Evolutionary conservation across 2,329 filamentous ascomycete genomes (phyloP).

Genomic region (Pyrenochaeta sp.): DNA sequence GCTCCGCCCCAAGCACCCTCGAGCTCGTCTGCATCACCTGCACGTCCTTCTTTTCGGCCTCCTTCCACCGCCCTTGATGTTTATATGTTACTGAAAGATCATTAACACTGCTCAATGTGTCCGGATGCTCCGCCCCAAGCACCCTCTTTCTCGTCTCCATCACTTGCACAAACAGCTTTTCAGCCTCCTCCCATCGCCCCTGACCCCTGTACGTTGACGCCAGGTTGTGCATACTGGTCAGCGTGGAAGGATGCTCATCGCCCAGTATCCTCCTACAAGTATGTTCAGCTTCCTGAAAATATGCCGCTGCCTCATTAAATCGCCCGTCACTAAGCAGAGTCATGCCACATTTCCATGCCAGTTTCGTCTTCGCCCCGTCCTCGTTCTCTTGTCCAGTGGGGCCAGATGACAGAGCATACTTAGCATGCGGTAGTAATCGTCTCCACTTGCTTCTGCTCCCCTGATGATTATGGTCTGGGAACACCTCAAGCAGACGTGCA

Average conservation of each 20-base stretch:
- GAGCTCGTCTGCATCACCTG: background rate
- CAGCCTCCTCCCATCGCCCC: conserved; percentile 17
- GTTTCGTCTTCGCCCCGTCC: conserved; percentile 7
- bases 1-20: background rate
- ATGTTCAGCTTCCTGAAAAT: no score
- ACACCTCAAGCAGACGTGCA: conserved; percentile 17
- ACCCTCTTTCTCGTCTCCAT: conserved; percentile 17
- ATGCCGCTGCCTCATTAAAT: conserved; percentile 11
- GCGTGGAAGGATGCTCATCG: conserved; percentile 13
- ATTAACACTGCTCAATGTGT: conserved; percentile 12
- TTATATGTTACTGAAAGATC: conserved; percentile 6
- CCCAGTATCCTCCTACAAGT: background rate
- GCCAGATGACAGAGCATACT: conserved; percentile 18
- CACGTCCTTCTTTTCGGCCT: background rate
- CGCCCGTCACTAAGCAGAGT: conserved; percentile 17
- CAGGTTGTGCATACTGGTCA: conserved; percentile 12
- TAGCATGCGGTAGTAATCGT: conserved; percentile 22
- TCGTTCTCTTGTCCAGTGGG: conserved; percentile 4
- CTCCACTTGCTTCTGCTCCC: conserved; percentile 29
- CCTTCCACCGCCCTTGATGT: background rate
- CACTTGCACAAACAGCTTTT: conserved; percentile 21
- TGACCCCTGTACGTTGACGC: conserved; percentile 16
- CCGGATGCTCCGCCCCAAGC: conserved; percentile 9
- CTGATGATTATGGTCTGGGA: conserved; percentile 17
- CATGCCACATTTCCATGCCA: conserved; percentile 17